Percentiles rank a stretch among this genome's conserved stretches.
Conservation (phyloP, 2,329 filamentous ascomycete species). For the Trichophyton rubrum region DNA sequence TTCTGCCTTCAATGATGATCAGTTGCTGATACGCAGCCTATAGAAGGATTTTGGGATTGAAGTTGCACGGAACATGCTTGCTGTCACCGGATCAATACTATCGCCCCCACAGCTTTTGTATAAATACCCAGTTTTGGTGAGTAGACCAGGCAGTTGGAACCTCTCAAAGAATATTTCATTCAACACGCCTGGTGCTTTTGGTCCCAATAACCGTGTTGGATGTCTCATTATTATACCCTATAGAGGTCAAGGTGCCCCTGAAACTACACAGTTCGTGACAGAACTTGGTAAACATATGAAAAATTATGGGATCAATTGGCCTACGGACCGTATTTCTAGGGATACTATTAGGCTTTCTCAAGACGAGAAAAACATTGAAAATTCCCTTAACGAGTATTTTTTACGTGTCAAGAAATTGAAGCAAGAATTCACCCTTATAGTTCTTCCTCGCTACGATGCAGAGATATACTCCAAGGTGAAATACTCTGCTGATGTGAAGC, state of each 20-base stretch:
- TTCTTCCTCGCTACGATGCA: constrained; percentile 12
- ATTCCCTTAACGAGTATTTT: background rate
- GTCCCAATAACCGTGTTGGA: background rate
- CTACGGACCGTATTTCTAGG: background rate
- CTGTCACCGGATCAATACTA: constrained; percentile 12
- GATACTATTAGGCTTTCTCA: background rate
- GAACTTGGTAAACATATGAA: background rate
- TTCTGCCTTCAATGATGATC: background rate
- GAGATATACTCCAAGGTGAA: constrained; percentile 16
- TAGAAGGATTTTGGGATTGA: constrained; percentile 12
- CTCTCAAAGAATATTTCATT: background rate
- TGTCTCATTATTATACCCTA: background rate
- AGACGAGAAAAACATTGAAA: background rate
- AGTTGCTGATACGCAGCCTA: background rate
- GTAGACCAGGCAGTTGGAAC: constrained; percentile 1
- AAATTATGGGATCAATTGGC: constrained; percentile 7
- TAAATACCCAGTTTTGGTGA: background rate
- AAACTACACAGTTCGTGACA: background rate
- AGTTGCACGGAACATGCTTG: constrained; percentile 12
- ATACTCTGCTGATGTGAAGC: constrained; percentile 12
- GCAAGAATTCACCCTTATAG: constrained; percentile 11
- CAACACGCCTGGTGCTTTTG: background rate
- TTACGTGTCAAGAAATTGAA: background rate
- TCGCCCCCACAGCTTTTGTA: constrained; percentile 9
- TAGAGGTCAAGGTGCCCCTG: background rate